These are phyloP conservation scores for Silene conica DNA, from an alignment of 148 eudicot genomes.

Conservation along the genomic window DNA sequence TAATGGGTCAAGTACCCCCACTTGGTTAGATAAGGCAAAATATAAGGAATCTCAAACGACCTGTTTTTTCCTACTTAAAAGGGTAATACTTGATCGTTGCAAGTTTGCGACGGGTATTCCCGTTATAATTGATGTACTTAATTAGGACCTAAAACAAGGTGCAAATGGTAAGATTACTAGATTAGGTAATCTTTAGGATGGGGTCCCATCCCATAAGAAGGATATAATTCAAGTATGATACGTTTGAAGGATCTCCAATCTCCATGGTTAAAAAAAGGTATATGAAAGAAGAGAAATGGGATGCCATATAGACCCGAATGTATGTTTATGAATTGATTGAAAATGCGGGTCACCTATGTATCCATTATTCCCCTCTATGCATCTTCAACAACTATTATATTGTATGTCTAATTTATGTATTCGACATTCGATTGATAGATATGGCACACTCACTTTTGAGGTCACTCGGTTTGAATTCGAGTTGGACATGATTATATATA, in stretches of 20 bases:
- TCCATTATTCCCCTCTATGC: slow-evolving; percentile 1
- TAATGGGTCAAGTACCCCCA: no score
- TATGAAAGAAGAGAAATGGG: slow-evolving; percentile 10
- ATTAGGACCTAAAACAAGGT: slow-evolving; percentile 1
- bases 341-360: slow-evolving; percentile 4
- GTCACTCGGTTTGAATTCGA: no score
- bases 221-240: slow-evolving; percentile 25
- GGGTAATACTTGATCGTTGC: no score
- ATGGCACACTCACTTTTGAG: no score
- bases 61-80: no score
- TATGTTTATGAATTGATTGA: slow-evolving; percentile 20
- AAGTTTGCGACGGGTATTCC: no score
- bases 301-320: slow-evolving; percentile 6
- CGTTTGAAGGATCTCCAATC: slow-evolving; percentile 8
- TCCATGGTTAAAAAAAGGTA: slow-evolving; percentile 15
- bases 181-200: slow-evolving; percentile 11
- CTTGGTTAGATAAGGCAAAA: no score
- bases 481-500: no score
- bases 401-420: neutral
- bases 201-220: slow-evolving; percentile 4
- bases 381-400: neutral
- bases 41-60: no score
- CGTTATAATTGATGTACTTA: no score
- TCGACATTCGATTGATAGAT: neutral
- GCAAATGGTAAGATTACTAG: slow-evolving; percentile 15